Base-by-base conservation (phyloP, 345 rosid genomes). In the Linum trigynum region DNA sequence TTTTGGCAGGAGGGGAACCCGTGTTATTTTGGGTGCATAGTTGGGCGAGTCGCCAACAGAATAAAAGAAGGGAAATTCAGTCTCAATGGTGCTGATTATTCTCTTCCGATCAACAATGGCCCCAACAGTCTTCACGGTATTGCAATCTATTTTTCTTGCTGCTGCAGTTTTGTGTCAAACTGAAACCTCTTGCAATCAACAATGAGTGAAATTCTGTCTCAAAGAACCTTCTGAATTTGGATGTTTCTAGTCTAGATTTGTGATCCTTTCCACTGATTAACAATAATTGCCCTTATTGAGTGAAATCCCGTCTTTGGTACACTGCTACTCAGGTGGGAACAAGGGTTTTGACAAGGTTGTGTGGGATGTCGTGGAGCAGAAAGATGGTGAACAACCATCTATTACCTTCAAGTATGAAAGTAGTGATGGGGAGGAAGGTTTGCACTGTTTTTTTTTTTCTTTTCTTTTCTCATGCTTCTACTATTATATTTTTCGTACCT, bases 71-170 rank as follows among this genome's bases (percentile, higher is more conserved):
- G 63, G 42, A 60, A 60, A 14, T 60, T 60, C n/a, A 35, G 39
- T 14, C 63, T 60, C 63, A 37, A 60, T 37, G 63, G 63, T 2
- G 17, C 9, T 37, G 63, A 60, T 37, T 60, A 60, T n/a, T 60
- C 42, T 60, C 42, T 60, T 37, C 39, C 63, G 9, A 14, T 60
- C 40, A 60, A 60, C 63, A 60, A 60, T 38, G 63, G 63, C 39
- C 63, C 63, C 16, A 60, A 60, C 63, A 60, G 63, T 60, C 63
- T 60, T 38, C 63, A 60, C 16, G 63, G 63, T 60, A 60, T 35
- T 37, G n/a, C 32, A 7, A 11, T 36, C 0, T 11, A 17, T 37
- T 17, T 17, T 37, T 10, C 38, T 37, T 37, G 36, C 61, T 57
- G 32, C 32, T 57, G 7, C 38, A 10, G 9, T 57, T n/a, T 9